These are phyloP conservation scores for Ophiorrhiza pumila DNA, from an alignment of 257 asterid species.

Conservation along the genomic window DNA sequence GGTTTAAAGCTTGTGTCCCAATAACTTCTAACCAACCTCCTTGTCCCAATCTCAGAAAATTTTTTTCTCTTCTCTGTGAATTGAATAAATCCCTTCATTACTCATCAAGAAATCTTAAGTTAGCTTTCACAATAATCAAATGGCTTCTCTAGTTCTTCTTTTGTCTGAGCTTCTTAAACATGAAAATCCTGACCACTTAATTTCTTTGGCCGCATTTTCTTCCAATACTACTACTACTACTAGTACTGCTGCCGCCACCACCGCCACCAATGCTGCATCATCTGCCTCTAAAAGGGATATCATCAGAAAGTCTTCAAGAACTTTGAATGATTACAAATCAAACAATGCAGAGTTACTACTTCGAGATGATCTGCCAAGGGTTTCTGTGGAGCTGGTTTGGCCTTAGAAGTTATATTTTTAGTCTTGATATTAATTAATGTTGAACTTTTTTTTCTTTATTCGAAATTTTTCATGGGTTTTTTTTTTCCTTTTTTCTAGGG, in stretches of 20 bases:
- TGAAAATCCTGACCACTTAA: constrained; percentile 35
- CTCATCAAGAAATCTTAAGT: not conserved
- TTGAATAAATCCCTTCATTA: not conserved
- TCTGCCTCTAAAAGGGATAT: constrained; percentile 2
- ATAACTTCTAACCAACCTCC: not conserved
- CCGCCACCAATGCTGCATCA: not conserved
- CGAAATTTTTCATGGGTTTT: not conserved
- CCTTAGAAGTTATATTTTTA: not conserved
- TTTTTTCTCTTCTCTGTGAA: not conserved
- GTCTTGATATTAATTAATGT: not conserved
- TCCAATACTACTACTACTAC: constrained; percentile 13
- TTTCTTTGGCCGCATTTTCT: constrained; percentile 16
- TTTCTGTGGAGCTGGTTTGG: constrained; percentile 34
- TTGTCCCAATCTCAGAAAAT: not conserved
- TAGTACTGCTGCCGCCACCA: constrained; percentile 1
- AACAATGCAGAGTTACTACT: constrained; percentile 14
- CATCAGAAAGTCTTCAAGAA: constrained; percentile 9
- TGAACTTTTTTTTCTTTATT: not conserved
- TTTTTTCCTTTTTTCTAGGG: too few species aligned
- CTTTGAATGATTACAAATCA: not conserved
- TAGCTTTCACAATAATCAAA: constrained; percentile 3
- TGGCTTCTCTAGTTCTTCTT: constrained; percentile 69
- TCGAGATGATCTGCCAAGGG: constrained; percentile 23
- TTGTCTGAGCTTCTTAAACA: constrained; percentile 52
- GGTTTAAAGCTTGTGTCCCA: not conserved